Percentiles rank a stretch among this genome's conserved stretches.
These are phyloP conservation scores for Pterocarpus macrocarpus DNA, from an alignment of 306 rosid species.

Conservation along the genomic window DNA sequence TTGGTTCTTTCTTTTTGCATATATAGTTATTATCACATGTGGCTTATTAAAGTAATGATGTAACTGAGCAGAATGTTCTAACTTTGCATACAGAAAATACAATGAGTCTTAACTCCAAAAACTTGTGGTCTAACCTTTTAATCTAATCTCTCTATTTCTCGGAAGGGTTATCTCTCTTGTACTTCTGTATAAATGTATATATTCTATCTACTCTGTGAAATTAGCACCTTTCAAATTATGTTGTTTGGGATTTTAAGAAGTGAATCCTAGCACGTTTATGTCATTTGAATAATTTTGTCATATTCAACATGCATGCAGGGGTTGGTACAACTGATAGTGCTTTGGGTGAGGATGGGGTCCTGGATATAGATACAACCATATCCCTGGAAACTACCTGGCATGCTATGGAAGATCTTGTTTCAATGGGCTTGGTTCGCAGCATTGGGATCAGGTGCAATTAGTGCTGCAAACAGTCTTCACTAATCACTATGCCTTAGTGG, in stretches of 20 bases:
- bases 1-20: too few relatives aligned
- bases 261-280: background rate
- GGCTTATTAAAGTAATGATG: too few relatives aligned
- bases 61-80: too few relatives aligned
- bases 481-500: background rate
- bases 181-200: background rate
- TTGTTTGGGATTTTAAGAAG: constrained; percentile 21
- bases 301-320: constrained; percentile 59
- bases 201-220: background rate
- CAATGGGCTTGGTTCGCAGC: constrained; percentile 88
- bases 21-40: background rate
- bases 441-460: constrained; percentile 88
- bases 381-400: constrained; percentile 95
- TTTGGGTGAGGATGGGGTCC: constrained; percentile 81
- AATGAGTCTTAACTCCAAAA: too few relatives aligned
- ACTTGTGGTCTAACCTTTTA: too few relatives aligned
- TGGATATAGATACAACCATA: constrained; percentile 86
- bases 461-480: background rate
- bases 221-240: background rate
- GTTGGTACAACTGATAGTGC: constrained; percentile 89
- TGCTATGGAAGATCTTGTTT: constrained; percentile 90
- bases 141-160: too few relatives aligned
- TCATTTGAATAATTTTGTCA: constrained; percentile 31
- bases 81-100: too few relatives aligned
- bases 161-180: too few relatives aligned